Percentiles rank a stretch among this genome's conserved stretches.
Conservation (phyloP, 1,139 yeast species). For the Taphrina deformans region DNA sequence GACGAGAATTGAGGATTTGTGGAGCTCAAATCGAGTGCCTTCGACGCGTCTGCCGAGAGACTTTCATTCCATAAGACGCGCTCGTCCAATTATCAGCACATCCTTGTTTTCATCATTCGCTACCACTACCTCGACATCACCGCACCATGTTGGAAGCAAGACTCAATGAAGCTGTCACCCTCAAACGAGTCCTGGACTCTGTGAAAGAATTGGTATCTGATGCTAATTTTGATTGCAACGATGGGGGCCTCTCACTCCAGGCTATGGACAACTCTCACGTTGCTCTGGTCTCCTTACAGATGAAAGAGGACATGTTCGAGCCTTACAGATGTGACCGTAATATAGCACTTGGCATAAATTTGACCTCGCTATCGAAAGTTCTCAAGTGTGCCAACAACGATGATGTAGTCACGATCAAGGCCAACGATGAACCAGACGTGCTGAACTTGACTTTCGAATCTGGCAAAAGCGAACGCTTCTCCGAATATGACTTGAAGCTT, state of each 20-base stretch:
- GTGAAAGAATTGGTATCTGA: constrained; percentile 35
- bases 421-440: constrained; percentile 86
- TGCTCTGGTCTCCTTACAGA: constrained; percentile 79
- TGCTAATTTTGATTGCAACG: constrained; percentile 77
- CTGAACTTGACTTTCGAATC: constrained; percentile 77
- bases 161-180: constrained; percentile 85
- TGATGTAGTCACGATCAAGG: constrained; percentile 82
- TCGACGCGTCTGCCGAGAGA: neutral
- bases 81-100: neutral
- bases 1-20: neutral
- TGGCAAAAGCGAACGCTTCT: constrained; percentile 80
- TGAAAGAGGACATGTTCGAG: constrained; percentile 86
- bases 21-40: neutral
- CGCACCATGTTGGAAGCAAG: constrained; percentile 90
- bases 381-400: constrained; percentile 89
- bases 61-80: constrained; percentile 5
- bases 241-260: constrained; percentile 91
- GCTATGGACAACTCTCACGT: constrained; percentile 98
- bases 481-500: constrained; percentile 86
- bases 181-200: constrained; percentile 60
- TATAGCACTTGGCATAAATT: constrained; percentile 86
- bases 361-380: constrained; percentile 80
- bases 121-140: neutral
- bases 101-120: neutral
- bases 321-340: constrained; percentile 96